These are phyloP conservation scores for Lecanicillium sp. DNA, from an alignment of 2,329 filamentous ascomycete species.

Conservation along the genomic window DNA sequence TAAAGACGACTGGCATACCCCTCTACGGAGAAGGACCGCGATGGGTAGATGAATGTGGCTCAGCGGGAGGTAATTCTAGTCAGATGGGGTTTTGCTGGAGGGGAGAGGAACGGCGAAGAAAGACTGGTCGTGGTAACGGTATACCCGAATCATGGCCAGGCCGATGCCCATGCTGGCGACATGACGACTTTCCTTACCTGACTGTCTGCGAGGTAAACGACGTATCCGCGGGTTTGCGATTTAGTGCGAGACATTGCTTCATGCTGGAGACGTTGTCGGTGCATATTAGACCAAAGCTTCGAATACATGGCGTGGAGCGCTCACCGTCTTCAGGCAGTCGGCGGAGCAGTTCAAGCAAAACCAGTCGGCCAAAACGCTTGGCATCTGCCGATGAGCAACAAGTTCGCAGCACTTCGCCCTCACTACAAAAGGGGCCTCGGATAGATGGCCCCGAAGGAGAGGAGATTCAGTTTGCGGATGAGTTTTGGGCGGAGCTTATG, in stretches of 20 bases:
- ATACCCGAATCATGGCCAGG: slow-evolving; percentile 13
- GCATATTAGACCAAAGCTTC: slow-evolving; percentile 30
- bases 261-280: slow-evolving; percentile 37
- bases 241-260: slow-evolving; percentile 39
- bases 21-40: slow-evolving; percentile 39
- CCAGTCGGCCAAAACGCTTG: not conserved
- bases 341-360: slow-evolving; percentile 3
- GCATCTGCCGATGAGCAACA: too few species aligned
- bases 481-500: slow-evolving; percentile 39
- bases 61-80: slow-evolving; percentile 21
- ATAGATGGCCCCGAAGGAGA: slow-evolving; percentile 13
- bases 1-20: slow-evolving; percentile 45
- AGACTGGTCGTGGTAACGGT: not conserved
- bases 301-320: slow-evolving; percentile 19
- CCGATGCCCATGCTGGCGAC: slow-evolving; percentile 42
- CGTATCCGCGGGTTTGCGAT: slow-evolving; percentile 31
- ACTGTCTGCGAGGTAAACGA: slow-evolving; percentile 39
- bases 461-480: slow-evolving; percentile 33
- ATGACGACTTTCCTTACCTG: slow-evolving; percentile 43
- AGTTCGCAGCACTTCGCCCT: not conserved
- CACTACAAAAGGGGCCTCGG: too few species aligned
- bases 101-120: slow-evolving; percentile 1
- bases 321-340: not conserved
- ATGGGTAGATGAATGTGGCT: slow-evolving; percentile 38
- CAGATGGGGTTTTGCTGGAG: slow-evolving; percentile 35